Conservation (phyloP, 345 rosid species). For the Citrus reticulata region DNA sequence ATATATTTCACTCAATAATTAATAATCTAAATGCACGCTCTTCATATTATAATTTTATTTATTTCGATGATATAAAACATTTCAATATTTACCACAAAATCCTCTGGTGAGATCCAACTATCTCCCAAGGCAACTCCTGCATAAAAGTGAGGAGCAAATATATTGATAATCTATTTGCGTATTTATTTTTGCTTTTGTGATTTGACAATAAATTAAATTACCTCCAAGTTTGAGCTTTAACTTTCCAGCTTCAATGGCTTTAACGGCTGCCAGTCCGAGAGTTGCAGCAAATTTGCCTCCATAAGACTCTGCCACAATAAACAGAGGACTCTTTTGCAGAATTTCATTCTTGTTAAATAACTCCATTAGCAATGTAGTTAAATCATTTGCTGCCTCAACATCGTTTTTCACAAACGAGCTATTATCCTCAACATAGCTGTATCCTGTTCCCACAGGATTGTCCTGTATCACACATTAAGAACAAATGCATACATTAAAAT, state of each 20-base stretch:
- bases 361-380: constrained; percentile 52
- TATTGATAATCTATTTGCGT: background rate
- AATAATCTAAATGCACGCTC: background rate
- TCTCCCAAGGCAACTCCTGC: constrained; percentile 79
- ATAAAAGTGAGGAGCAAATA: background rate
- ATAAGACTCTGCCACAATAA: constrained; percentile 83
- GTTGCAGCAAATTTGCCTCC: constrained; percentile 90
- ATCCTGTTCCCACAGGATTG: constrained; percentile 82
- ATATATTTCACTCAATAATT: background rate
- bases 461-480: constrained; percentile 33
- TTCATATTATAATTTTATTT: background rate
- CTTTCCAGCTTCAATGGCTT: constrained; percentile 58
- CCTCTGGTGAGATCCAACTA: constrained; percentile 95
- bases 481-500: background rate
- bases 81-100: constrained; percentile 59
- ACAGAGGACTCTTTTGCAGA: constrained; percentile 65
- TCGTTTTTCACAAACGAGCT: constrained; percentile 62
- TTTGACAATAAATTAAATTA: constrained; percentile 9
- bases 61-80: background rate
- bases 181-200: background rate
- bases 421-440: constrained; percentile 60
- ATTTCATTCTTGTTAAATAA: constrained; percentile 41
- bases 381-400: constrained; percentile 78
- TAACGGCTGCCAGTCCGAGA: constrained; percentile 53
- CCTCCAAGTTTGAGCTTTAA: constrained; percentile 79